Percentiles rank a stretch among this genome's conserved stretches.
phyloP scores from a whole-genome alignment of 106 monocot genomes.

The Ottelia alismoides region DNA sequence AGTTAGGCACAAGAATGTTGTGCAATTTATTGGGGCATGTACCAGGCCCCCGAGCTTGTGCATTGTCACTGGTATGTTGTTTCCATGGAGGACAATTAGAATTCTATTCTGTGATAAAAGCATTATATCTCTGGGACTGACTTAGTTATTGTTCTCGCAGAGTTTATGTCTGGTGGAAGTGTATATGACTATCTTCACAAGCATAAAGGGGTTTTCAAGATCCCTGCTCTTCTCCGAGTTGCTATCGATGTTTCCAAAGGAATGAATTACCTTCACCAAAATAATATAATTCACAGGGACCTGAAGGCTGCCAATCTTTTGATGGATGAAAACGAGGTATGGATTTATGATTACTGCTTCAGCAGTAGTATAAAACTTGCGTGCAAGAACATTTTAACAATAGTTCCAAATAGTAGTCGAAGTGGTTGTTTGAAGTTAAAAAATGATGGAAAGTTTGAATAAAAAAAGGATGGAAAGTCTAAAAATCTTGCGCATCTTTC shows the following conservation, averaged over 20 bases:
- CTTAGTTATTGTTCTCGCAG: constrained; percentile 11
- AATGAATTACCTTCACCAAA: constrained; percentile 30
- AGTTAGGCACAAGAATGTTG: constrained; percentile 80
- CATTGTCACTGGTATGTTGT: constrained; percentile 91
- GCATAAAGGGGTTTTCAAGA: constrained; percentile 14
- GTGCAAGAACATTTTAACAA: too few relatives aligned
- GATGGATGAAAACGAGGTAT: constrained; percentile 27
- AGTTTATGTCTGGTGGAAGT: constrained; percentile 29
- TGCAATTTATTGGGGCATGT: constrained; percentile 91
- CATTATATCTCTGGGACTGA: too few relatives aligned
- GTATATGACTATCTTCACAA: constrained; percentile 29
- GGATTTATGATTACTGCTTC: too few relatives aligned
- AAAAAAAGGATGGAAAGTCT: too few relatives aligned
- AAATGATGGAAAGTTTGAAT: too few relatives aligned
- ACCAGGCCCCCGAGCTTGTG: constrained; percentile 65
- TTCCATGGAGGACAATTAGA: too few relatives aligned
- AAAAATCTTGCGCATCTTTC: too few relatives aligned
- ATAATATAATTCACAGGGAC: constrained; percentile 28
- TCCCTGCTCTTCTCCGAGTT: constrained; percentile 15
- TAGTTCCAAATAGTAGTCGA: too few relatives aligned
- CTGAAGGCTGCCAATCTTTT: constrained; percentile 26
- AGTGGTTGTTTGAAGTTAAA: too few relatives aligned
- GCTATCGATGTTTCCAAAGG: constrained; percentile 24
- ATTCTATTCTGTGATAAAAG: too few relatives aligned
- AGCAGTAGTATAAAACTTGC: too few relatives aligned